These are phyloP conservation scores for Pelagomonas calceolata DNA, from an alignment of 108 stramenopile genomes.

Conservation along the genomic window DNA sequence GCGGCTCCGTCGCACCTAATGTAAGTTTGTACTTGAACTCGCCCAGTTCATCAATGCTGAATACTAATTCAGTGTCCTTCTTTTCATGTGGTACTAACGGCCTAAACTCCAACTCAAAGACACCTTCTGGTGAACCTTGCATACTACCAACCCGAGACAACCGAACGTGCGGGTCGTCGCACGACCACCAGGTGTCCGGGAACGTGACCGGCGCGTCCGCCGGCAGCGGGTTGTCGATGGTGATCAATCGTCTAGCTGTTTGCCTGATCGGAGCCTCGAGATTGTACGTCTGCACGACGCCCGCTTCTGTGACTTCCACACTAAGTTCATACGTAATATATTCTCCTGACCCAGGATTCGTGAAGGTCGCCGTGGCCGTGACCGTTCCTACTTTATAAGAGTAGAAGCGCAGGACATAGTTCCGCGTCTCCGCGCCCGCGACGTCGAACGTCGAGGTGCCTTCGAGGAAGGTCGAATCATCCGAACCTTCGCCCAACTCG, in stretches of 20 bases:
- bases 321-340: conserved; percentile 34
- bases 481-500: neutral
- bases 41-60: conserved; percentile 38
- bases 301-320: conserved; percentile 18
- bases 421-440: conserved; percentile 26
- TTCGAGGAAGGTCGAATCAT: conserved; percentile 21
- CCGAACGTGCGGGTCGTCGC: conserved; percentile 23
- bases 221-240: conserved; percentile 41
- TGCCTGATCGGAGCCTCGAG: conserved; percentile 45
- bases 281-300: conserved; percentile 25
- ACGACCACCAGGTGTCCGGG: conserved; percentile 31
- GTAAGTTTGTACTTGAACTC: conserved; percentile 37
- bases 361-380: conserved; percentile 36
- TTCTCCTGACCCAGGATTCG: conserved; percentile 41
- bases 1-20: conserved; percentile 29
- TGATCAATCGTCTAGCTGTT: conserved; percentile 29
- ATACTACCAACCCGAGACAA: conserved; percentile 27
- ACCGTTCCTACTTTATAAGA: conserved; percentile 38
- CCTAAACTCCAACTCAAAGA: conserved; percentile 48
- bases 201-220: conserved; percentile 22
- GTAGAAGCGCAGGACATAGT: conserved; percentile 38
- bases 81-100: conserved; percentile 31
- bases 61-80: conserved; percentile 11
- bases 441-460: conserved; percentile 46
- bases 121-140: conserved; percentile 35